Percentiles rank a stretch among this genome's conserved stretches.
Conservation (phyloP, 2,329 filamentous ascomycete species). For the Dactylella cylindrospora region DNA sequence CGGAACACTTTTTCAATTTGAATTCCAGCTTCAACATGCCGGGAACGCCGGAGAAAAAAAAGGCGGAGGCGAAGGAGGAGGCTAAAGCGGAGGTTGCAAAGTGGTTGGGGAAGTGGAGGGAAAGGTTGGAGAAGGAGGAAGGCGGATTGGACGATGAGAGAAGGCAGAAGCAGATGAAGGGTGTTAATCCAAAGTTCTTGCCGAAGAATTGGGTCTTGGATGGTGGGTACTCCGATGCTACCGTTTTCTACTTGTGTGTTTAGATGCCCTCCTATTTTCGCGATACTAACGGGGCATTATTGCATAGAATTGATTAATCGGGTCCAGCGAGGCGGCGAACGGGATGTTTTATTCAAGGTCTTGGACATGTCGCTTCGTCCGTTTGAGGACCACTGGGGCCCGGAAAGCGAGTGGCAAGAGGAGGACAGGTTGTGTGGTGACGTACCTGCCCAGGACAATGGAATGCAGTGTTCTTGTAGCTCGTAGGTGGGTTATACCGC, state of each 20-base stretch:
- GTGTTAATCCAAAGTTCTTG: slow-evolving; percentile 88
- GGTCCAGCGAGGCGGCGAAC: slow-evolving; percentile 80
- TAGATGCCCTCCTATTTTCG: too few relatives aligned
- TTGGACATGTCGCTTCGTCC: slow-evolving; percentile 83
- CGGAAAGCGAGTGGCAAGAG: slow-evolving; percentile 62
- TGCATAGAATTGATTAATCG: slow-evolving; percentile 73
- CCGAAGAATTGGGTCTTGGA: slow-evolving; percentile 90
- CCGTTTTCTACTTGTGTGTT: too few relatives aligned
- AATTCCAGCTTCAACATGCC: slow-evolving; percentile 50
- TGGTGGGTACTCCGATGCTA: slow-evolving; percentile 32
- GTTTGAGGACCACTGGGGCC: slow-evolving; percentile 76
- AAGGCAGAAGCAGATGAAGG: slow-evolving; percentile 69
- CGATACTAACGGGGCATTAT: too few relatives aligned
- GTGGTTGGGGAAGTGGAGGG: slow-evolving; percentile 81
- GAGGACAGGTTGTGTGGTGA: slow-evolving; percentile 83
- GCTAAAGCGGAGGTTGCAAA: slow-evolving; percentile 67
- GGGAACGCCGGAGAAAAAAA: slow-evolving; percentile 62
- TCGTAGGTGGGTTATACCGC: too few relatives aligned
- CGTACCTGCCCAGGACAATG: slow-evolving; percentile 73
- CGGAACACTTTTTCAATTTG: slow-evolving; percentile 75
- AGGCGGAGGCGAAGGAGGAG: slow-evolving; percentile 59
- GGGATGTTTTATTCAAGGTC: slow-evolving; percentile 72
- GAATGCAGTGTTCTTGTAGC: slow-evolving; percentile 93
- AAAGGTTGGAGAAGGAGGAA: slow-evolving; percentile 53
- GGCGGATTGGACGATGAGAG: slow-evolving; percentile 62